Evolutionary conservation across 148 eudicot genomes (phyloP).

Genomic region (Limonium bicolor): DNA sequence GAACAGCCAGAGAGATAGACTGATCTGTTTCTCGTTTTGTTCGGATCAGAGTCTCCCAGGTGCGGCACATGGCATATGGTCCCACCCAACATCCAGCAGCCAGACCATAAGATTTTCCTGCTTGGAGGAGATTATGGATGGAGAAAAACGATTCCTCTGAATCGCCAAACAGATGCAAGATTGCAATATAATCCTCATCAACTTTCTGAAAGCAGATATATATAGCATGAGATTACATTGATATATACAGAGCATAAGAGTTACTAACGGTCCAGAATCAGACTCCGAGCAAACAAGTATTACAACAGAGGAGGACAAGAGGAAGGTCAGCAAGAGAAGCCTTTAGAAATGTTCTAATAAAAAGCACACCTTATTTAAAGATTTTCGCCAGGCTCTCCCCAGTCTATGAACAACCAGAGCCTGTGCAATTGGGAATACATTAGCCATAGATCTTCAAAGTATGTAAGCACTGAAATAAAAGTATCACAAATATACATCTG

Average conservation of each 20-base stretch:
- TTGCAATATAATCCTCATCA: conserved; percentile 51
- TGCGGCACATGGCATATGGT: conserved; percentile 97
- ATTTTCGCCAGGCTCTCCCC: conserved; percentile 87
- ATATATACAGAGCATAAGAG: too few relatives aligned
- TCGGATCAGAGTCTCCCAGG: conserved; percentile 73
- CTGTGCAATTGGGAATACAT: conserved; percentile 16
- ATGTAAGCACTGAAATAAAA: too few relatives aligned
- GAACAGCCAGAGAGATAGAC: conserved; percentile 54
- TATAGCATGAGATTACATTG: too few relatives aligned
- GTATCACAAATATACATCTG: too few relatives aligned
- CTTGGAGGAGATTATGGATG: conserved; percentile 77
- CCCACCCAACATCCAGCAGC: conserved; percentile 98
- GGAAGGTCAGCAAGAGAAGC: too few relatives aligned
- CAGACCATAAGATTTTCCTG: conserved; percentile 70
- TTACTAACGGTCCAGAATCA: too few relatives aligned
- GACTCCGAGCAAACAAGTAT: too few relatives aligned
- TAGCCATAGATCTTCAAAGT: too few relatives aligned
- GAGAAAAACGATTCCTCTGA: conserved; percentile 62
- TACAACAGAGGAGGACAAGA: too few relatives aligned
- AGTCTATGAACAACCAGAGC: conserved; percentile 58
- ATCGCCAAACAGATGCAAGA: conserved; percentile 76
- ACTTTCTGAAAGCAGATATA: too few relatives aligned
- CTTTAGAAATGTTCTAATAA: too few relatives aligned
- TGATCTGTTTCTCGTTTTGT: conserved; percentile 20
- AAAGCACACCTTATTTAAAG: conserved; percentile 41